Base-by-base conservation (phyloP, 345 rosid species). In the Schrenkiella parvula region DNA sequence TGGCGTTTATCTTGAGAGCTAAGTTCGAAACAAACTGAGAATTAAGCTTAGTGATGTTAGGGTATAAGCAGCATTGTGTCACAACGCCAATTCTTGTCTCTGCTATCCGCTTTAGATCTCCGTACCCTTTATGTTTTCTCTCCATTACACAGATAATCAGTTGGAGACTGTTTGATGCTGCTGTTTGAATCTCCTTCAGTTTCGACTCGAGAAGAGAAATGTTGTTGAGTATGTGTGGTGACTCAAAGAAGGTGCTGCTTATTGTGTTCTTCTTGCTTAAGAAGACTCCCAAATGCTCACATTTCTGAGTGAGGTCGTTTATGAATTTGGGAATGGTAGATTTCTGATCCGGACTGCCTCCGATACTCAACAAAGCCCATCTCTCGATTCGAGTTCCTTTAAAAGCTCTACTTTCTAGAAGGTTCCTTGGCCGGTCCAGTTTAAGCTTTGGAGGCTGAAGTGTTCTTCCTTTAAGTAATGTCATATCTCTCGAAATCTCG, bases 1-100 rank as follows among this genome's bases (percentile, higher is more conserved):
- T 93, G 66, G 97, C 96, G 70, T 89, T 93, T 78, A 93, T 93
- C 86, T 93, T 93, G 60, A 93, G 91, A 54, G 98, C 91, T 50
- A 93, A 73, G 78, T 93, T 93, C 19, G 97, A 95, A 4, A 93
- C 88, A 35, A 91, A 93, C 73, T 93, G 98, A 53, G 98, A 93
- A 64, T 71, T 91, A 77, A 85, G 78, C 78, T 88, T 91, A 67
- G 84, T 60, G 55, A 93, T 90, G 84, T 93, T 93, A 6, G 88
- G 64, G 73, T 88, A 93, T 78, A 93, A 77, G 85, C 98, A 93
- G 75, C 98, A 93, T 38, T 93, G 98, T 12, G 84, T 93, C 38
- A 93, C 78, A 13, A 93, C 91, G 10, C 98, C 98, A 1, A 91
- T 86, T 38, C 82, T 82, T 10, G 98, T 93, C 78, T 93, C 98